Percentiles rank a stretch among this genome's conserved stretches.
phyloP scores from a whole-genome alignment of 2,329 filamentous ascomycete genomes.

The Monosporascus sp. region DNA sequence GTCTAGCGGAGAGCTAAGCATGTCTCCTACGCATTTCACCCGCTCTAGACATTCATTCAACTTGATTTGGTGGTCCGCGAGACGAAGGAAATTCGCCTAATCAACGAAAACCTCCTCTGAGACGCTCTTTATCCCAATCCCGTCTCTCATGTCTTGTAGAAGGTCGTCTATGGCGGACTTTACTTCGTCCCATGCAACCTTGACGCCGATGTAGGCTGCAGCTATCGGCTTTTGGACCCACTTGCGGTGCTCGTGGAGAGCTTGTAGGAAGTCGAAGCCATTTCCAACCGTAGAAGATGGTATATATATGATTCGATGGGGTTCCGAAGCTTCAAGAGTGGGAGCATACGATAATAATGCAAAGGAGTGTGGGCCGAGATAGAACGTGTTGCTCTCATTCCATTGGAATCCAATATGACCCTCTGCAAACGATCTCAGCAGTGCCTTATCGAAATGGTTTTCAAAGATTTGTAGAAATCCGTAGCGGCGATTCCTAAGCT shows the following conservation, averaged over 20 bases:
- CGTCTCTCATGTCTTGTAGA: not conserved
- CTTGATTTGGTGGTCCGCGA: not conserved
- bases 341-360: not conserved
- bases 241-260: not conserved
- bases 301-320: not conserved
- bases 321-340: fast-evolving
- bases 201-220: not conserved
- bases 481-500: not conserved
- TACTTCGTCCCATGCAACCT: not conserved
- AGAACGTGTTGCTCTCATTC: not conserved
- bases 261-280: not conserved
- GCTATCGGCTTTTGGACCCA: not conserved
- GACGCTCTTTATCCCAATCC: not conserved
- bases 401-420: not conserved
- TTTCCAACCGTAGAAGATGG: not conserved
- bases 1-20: not conserved
- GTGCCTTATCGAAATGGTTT: not conserved
- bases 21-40: not conserved
- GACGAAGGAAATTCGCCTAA: too few relatives aligned
- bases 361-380: not conserved
- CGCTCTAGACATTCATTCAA: not conserved
- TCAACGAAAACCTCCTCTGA: not conserved
- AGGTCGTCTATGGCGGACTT: not conserved
- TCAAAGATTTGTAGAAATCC: not conserved
- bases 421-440: not conserved